A percentile compares a stretch with the other conserved stretches of the same genome.
Conservation (phyloP, 768 basidiomycete genomes). For the Psilocybe tampanensis region DNA sequence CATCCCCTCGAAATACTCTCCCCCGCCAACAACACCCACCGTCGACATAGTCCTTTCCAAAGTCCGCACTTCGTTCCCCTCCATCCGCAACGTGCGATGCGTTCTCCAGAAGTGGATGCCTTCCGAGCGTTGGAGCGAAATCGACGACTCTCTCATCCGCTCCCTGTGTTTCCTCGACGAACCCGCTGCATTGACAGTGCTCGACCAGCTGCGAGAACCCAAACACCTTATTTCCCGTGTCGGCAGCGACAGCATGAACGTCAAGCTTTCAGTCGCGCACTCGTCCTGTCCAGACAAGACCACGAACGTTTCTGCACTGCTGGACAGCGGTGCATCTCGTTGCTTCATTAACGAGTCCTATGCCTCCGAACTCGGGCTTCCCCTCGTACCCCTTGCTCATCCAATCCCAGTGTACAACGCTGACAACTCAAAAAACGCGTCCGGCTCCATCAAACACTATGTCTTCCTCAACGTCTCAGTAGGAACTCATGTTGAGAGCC, state of each 20-base stretch:
- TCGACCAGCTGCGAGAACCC: background rate
- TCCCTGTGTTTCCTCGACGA: slow-evolving; percentile 2
- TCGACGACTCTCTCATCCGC: background rate
- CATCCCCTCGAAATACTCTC: too few species aligned
- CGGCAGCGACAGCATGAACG: background rate
- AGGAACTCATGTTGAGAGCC: background rate
- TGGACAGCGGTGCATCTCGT: slow-evolving; percentile 15
- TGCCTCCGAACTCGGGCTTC: background rate
- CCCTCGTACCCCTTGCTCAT: background rate
- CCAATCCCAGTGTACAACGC: slow-evolving; percentile 16
- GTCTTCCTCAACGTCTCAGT: background rate
- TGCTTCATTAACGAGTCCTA: slow-evolving; percentile 7
- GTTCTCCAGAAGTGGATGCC: background rate
- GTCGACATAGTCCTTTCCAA: background rate
- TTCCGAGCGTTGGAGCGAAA: background rate
- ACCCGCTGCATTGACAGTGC: background rate
- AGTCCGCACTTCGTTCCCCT: background rate
- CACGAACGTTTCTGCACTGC: background rate
- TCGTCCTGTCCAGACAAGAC: background rate
- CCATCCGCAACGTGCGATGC: background rate
- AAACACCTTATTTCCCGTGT: background rate
- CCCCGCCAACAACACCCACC: too few species aligned
- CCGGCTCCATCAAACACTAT: slow-evolving; percentile 7
- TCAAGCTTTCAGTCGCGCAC: background rate
- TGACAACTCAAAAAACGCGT: slow-evolving; percentile 9